Percentiles rank a stretch among this genome's conserved stretches.
Evolutionary conservation across 1,284 basidiomycete genomes (phyloP).

Genomic region (Bondarzewia mesenterica): DNA sequence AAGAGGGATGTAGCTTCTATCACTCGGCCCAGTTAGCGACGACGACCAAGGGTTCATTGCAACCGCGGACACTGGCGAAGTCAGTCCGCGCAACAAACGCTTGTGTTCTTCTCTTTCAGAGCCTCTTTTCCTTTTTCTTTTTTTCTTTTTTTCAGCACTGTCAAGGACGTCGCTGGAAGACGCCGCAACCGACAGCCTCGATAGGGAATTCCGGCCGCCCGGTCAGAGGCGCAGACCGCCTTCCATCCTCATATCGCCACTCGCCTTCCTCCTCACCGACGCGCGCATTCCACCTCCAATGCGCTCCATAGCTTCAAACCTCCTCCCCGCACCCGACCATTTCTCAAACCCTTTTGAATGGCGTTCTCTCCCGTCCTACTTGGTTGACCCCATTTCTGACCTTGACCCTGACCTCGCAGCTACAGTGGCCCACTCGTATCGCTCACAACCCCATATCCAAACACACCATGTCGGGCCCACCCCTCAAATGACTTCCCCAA

Average conservation of each 20-base stretch:
- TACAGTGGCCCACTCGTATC: conserved; percentile 3
- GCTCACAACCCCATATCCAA: conserved; percentile 6
- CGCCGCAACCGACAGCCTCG: neutral
- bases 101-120: too few relatives aligned
- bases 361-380: neutral
- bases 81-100: neutral
- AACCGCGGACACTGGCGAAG: neutral
- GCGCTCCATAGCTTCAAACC: neutral
- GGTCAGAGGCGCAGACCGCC: neutral
- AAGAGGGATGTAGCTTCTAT: too few relatives aligned
- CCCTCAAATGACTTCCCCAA: conserved; percentile 4
- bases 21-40: too few relatives aligned
- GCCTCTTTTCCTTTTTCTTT: too few relatives aligned
- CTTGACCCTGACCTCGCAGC: conserved; percentile 1
- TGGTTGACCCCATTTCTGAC: neutral
- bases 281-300: neutral
- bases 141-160: too few relatives aligned
- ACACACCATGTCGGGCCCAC: conserved; percentile 2
- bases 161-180: neutral
- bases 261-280: neutral
- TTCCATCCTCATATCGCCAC: neutral
- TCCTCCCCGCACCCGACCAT: neutral
- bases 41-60: neutral
- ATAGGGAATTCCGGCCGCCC: neutral
- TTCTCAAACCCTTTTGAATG: neutral